phyloP scores from a whole-genome alignment of 257 asterid species.

The Solanum clarkiae region DNA sequence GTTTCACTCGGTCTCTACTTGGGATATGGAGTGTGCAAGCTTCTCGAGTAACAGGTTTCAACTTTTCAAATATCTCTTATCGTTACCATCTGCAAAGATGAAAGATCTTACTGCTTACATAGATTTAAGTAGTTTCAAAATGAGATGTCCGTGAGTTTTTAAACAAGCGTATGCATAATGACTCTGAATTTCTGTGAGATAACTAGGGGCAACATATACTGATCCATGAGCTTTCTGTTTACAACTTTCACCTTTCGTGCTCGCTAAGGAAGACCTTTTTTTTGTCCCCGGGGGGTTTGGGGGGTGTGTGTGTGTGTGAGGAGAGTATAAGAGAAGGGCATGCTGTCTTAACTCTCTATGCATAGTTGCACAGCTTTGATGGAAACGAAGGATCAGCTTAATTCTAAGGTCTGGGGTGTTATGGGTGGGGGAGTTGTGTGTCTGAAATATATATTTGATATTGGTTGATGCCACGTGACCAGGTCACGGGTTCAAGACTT shows the following conservation, averaged over 20 bases:
- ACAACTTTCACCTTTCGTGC: not conserved
- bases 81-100: not conserved
- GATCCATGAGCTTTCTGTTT: not conserved
- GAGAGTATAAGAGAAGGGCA: not conserved
- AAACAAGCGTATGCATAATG: not conserved
- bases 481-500: too few species aligned
- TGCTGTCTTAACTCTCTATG: not conserved
- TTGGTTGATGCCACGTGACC: too few species aligned
- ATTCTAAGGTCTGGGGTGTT: not conserved
- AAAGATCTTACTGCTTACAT: not conserved
- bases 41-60: conserved; percentile 58
- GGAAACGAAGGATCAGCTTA: not conserved
- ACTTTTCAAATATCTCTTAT: not conserved
- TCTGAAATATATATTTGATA: not conserved
- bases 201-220: not conserved
- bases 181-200: not conserved
- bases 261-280: not conserved
- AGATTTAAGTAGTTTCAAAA: not conserved
- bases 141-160: not conserved
- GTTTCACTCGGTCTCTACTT: conserved; percentile 46
- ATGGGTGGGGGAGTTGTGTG: not conserved
- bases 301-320: not conserved
- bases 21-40: conserved; percentile 74
- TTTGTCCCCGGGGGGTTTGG: too few species aligned
- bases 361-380: not conserved